Base-by-base conservation (phyloP, 352 stramenopile genomes). In the Peronosclerospora sorghi region DNA sequence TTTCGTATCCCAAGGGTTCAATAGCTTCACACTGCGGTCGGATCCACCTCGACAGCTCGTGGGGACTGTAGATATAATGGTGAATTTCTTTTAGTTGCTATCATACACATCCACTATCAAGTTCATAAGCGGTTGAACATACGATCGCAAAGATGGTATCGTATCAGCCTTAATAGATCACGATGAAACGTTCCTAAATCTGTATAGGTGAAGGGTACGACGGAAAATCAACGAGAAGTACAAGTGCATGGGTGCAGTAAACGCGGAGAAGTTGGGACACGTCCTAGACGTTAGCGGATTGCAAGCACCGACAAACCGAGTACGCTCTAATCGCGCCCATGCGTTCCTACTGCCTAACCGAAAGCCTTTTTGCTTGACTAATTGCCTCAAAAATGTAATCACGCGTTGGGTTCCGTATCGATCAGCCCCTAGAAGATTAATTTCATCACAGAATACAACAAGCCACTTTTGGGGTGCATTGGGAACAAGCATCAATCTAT, bases 181-280 rank as follows among this genome's bases (percentile, higher is more conserved):
- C 86, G 86, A 65, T 98, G 99, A 66, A 99, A 99, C n/a, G 95
- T 98, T 34, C 93, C 76, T 99, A 99, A 57, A 99, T 99, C 64
- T 99, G 95, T 52, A 97, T 88, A 15, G 98, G 61, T 18, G 84
- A 97, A 34, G 96, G 79, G 48, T 85, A 90, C 17, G 94, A 95
- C 13, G 97, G 97, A 52, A 98, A 99, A 65, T 99, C 97, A 28
- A 99, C 97, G 35, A 99, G 75, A 19, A 99, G 71, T n/a, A 99
- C 63, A 17, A 96, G 96, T 5, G 96, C 94, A 68, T 99, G 97
- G n/a, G 17, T 96, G 88, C 38, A 99, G 60, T 45, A 99, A 95
- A 48, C 97, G 85, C n/a, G 91, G 77, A 14, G 95, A 97, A 54
- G 99, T 85, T 2, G 83, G 80, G 4, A 98, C 89, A 59, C 97